A percentile compares a stretch with the other conserved stretches of the same genome.
These are phyloP conservation scores for Vanilla planifolia DNA, from an alignment of 106 monocot genomes.

Conservation along the genomic window DNA sequence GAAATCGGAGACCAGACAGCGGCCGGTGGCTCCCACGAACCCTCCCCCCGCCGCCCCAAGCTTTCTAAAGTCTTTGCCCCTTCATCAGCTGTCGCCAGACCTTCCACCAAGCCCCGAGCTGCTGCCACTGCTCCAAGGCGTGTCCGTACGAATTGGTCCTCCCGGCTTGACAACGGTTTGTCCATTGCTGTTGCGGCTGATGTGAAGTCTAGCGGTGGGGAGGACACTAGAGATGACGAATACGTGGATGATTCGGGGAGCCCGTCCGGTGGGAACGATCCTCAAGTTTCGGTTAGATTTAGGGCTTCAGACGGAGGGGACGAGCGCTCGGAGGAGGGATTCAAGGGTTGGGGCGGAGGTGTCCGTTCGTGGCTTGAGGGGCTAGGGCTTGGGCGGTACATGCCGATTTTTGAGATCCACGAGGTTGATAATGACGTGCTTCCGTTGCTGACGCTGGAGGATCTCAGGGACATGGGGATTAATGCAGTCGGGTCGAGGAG, in stretches of 20 bases:
- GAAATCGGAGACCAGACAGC: conserved; percentile 49
- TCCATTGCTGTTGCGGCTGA: neutral
- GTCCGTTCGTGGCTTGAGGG: conserved; percentile 37
- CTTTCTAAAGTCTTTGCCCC: neutral
- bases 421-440: conserved; percentile 92
- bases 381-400: conserved; percentile 66
- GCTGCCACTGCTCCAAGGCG: neutral
- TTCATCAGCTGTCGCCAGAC: neutral
- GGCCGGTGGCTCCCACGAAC: conserved; percentile 8
- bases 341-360: conserved; percentile 5
- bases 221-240: conserved; percentile 3
- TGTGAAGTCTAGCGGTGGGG: neutral
- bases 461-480: conserved; percentile 95
- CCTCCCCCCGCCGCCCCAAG: conserved; percentile 15
- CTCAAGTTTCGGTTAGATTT: conserved; percentile 10
- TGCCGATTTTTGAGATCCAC: conserved; percentile 74
- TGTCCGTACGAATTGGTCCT: neutral
- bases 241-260: conserved; percentile 6
- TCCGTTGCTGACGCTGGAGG: conserved; percentile 74
- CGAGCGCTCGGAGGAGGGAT: conserved; percentile 16
- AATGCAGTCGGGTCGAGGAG: conserved; percentile 81
- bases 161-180: neutral
- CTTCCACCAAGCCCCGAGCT: neutral
- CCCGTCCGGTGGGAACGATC: neutral
- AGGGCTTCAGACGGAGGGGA: conserved; percentile 23